Evolutionary conservation across 768 basidiomycete genomes (phyloP).

Genomic region (Leucocoprinus birnbaumii): DNA sequence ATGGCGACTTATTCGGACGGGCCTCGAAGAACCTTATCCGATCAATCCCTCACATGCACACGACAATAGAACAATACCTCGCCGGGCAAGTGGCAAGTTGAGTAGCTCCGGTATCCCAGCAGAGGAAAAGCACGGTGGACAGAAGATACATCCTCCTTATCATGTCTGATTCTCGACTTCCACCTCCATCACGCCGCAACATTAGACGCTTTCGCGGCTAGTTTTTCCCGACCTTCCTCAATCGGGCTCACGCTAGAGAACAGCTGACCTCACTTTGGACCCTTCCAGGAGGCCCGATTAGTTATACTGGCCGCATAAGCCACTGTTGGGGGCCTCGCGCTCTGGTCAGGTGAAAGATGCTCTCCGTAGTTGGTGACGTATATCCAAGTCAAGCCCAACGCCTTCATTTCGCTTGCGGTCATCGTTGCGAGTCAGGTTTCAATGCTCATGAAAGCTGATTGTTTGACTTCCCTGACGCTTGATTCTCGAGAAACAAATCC

Average conservation of each 20-base stretch:
- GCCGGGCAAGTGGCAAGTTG: background rate
- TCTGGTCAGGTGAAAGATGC: too few relatives aligned
- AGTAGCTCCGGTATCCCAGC: background rate
- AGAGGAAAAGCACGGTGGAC: background rate
- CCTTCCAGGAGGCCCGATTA: background rate
- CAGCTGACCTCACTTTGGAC: background rate
- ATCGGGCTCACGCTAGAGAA: background rate
- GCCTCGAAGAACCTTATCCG: background rate
- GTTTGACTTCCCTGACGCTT: background rate
- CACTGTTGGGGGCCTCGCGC: background rate
- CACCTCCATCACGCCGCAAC: background rate
- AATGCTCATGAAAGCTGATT: background rate
- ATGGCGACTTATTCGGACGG: background rate
- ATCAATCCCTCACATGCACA: background rate
- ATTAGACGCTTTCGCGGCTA: background rate
- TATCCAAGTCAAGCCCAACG: too few relatives aligned
- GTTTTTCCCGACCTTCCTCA: conserved; percentile 1
- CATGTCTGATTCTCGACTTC: background rate
- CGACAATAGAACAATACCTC: background rate
- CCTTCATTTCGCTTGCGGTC: background rate
- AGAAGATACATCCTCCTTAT: background rate
- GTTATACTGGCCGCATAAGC: background rate
- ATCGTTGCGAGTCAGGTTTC: background rate
- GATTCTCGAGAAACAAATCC: background rate
- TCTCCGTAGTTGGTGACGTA: too few relatives aligned